Evolutionary conservation across 257 asterid species (phyloP), one percentile per base, ranked within the genome.

Genomic region (Echites panduratus): DNA sequence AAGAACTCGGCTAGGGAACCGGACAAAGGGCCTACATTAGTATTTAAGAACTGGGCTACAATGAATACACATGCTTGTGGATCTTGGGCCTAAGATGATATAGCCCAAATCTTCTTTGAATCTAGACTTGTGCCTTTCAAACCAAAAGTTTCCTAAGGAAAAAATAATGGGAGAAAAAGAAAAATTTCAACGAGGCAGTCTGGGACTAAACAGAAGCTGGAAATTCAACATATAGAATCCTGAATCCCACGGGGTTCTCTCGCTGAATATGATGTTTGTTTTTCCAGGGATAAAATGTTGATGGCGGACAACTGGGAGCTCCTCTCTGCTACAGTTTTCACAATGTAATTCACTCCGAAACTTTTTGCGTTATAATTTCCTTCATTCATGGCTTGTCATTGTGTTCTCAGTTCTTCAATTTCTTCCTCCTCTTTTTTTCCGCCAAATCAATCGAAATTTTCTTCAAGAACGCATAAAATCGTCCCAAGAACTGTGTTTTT

Each of bases 381-480:
- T 41, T n/a, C 6, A 61, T 61, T 45, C 47, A 88, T 88, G 95
- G 92, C 93, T 38, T 78, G 80, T 76, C 79, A 70, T 61, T 81
- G 73, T 80, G 62, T 59, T 73, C 80, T 82, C 81, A 79, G 71
- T 79, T 79, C 86, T 77, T 75, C 87, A 13, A 79, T 85, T 78
- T 61, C 77, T 64, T 83, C 91, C 67, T 70, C 85, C 19, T 68
- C 79, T 27, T 81, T 79, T 41, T 73, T 71, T 8, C 71, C 43
- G 54, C 66, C 61, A 41, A 73, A 54, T 47, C 84, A 73, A 76
- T 78, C 81, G 69, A 78, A 78, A 71, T 63, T 73, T 78, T 75
- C 11, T 11, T 68, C 78, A 81, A 78, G 75, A 76, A 84, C 77
- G 79, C 83, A 24, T 82, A 92, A 81, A 81, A 56, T 77, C n/a